Evolutionary conservation across 164 flowering plant species (phyloP).

Genomic region (Santalum album): DNA sequence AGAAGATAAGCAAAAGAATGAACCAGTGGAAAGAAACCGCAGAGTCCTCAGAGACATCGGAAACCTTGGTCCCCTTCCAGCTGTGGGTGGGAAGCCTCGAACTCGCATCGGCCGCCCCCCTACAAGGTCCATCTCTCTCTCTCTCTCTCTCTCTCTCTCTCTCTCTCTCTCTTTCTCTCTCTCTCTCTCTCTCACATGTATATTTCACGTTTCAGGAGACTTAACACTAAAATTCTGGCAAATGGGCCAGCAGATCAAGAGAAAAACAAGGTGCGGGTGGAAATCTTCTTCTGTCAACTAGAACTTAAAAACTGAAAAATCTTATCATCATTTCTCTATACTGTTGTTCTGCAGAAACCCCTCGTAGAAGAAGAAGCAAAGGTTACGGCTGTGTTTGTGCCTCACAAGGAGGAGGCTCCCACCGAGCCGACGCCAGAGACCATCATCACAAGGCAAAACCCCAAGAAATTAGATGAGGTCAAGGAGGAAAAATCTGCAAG

Average conservation of each 20-base stretch:
- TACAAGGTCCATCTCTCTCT: conserved; percentile 9
- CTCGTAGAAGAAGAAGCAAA: not conserved
- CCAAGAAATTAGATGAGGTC: conserved; percentile 15
- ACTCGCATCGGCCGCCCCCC: conserved; percentile 9
- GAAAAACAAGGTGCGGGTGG: conserved; percentile 7
- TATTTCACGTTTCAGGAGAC: conserved; percentile 6
- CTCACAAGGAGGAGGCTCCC: no score
- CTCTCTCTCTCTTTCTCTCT: not conserved
- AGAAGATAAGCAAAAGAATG: conserved; percentile 23
- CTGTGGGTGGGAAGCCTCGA: conserved; percentile 17
- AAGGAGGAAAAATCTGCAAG: not conserved
- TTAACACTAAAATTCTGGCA: conserved; percentile 11
- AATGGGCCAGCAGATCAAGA: conserved; percentile 12
- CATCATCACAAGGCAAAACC: not conserved
- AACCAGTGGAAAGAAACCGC: conserved; percentile 23
- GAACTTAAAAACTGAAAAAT: no score
- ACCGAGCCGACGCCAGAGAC: no score
- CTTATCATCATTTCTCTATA: not conserved
- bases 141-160: not conserved
- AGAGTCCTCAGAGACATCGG: conserved; percentile 40
- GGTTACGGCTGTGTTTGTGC: no score
- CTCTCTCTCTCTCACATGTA: no score
- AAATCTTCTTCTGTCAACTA: no score
- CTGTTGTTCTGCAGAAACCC: not conserved
- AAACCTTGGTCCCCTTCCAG: conserved; percentile 22